These are phyloP conservation scores for Colletotrichum sojae DNA, from an alignment of 2,329 filamentous ascomycete genomes.

Conservation along the genomic window DNA sequence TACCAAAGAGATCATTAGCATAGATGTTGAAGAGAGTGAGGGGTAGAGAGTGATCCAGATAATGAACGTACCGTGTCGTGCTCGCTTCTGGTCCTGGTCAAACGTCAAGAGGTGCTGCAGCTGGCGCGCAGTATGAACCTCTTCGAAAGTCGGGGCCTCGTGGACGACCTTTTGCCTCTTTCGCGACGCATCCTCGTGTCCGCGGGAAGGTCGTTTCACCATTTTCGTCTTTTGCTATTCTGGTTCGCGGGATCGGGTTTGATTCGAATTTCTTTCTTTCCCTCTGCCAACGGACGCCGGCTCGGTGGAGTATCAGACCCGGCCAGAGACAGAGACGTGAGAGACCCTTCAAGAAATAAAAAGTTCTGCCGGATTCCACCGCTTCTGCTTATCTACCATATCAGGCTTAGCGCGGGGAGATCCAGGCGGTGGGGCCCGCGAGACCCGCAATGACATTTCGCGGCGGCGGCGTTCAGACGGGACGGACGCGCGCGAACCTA, in stretches of 20 bases:
- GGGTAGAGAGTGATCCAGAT: no score
- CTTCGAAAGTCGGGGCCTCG: conserved; percentile 71
- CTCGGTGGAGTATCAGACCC: conserved; percentile 4
- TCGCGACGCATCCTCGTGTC: conserved; percentile 57
- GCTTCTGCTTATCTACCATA: conserved; percentile 14
- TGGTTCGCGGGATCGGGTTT: neutral
- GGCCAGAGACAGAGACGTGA: neutral
- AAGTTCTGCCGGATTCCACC: conserved; percentile 41
- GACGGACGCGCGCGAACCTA: neutral
- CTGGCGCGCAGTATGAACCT: conserved; percentile 75
- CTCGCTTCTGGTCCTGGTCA: conserved; percentile 76
- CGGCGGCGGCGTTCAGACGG: conserved; percentile 12
- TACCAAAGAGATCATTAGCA: neutral
- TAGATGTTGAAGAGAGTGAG: neutral
- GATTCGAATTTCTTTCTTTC: conserved; percentile 4
- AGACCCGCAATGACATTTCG: conserved; percentile 38
- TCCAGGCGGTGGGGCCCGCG: conserved; percentile 14
- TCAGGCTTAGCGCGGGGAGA: conserved; percentile 37
- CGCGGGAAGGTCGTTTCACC: conserved; percentile 60
- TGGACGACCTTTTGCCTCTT: conserved; percentile 72
- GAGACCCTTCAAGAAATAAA: conserved; percentile 41
- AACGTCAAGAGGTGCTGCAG: conserved; percentile 78
- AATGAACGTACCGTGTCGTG: conserved; percentile 71
- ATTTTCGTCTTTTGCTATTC: conserved; percentile 47
- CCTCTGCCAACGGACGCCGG: neutral